Base-by-base conservation (phyloP, 371 early-diverging fungal genomes). In the Mortierella sp. region DNA sequence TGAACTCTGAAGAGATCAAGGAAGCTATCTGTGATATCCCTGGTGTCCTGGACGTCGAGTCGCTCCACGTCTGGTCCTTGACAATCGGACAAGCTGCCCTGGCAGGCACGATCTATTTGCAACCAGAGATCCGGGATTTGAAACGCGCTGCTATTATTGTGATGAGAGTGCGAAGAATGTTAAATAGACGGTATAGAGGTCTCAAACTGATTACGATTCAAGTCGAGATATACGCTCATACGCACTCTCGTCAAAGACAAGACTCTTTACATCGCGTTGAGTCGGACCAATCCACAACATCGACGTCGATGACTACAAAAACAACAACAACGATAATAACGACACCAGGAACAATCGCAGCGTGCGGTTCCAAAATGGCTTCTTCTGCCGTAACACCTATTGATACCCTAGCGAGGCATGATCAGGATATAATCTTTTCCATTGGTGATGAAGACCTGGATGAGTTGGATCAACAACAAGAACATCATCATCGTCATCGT, bases 401-500 rank as follows among this genome's bases (percentile, higher is more conserved):
- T 46, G 68, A 73, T 50, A 48, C 64, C 12, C 39, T 61, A 8
- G 59, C 68, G 15, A 61, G 57, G 42, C 67, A 75, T 23, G 75
- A 75, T 30, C 59, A 75, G 32, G 75, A 75, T 37, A 52, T 75
- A 27, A 68, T 75, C 34, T 75, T 75, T 60, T 75, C 75, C 17
- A 67, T 75, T 54, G 75, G 44, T 2, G 75, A 75, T 19, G 75
- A 75, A 2, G 69, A 68, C 17, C 41, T 39, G 26, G 64, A 68
- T 7, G 56, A 64, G 26, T 19, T 19, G 6, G 44, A 17, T 23
- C 32, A 21, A 47, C 3, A 23, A 28, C 60, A 60, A 17, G 6
- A 21, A 9, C 32, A 48, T 37, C 17, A 27, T 50, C 68, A 62
- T 23, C 14, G n/a, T 23, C 47, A 41, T 34, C 31, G 17, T 6